Conservation (phyloP, 164 flowering plant genomes). For the Chimonanthus salicifolius region DNA sequence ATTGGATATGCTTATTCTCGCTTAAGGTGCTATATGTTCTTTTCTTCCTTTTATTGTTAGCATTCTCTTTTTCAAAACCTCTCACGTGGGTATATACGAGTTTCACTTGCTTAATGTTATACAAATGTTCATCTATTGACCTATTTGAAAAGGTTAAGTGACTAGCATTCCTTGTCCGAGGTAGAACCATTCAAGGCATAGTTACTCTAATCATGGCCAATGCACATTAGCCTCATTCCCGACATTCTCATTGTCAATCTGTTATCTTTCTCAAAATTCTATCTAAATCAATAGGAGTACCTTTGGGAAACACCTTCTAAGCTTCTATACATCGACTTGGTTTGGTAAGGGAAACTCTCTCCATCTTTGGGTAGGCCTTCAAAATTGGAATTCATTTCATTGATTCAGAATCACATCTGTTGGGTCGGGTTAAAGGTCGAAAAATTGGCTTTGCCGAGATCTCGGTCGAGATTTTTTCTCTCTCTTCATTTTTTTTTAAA, state of each 20-base stretch:
- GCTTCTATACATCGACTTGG: neutral
- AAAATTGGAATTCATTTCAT: neutral
- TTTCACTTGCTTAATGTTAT: neutral
- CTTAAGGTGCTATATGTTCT: neutral
- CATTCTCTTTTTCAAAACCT: neutral
- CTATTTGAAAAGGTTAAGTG: neutral
- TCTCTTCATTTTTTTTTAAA: too few relatives aligned
- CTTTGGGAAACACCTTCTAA: neutral
- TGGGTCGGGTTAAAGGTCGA: too few relatives aligned
- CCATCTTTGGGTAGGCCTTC: neutral
- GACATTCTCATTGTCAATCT: neutral
- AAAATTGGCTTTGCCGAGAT: too few relatives aligned
- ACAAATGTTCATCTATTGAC: neutral
- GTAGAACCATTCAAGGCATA: neutral
- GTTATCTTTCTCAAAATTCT: neutral
- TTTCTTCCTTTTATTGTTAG: too few relatives aligned
- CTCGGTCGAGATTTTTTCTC: too few relatives aligned
- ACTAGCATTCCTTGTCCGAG: neutral
- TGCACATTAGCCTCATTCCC: neutral
- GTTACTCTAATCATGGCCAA: neutral
- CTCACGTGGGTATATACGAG: neutral
- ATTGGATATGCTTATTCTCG: neutral
- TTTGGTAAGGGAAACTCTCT: neutral
- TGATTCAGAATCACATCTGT: neutral
- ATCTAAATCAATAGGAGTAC: neutral